Evolutionary conservation across 352 stramenopile genomes (phyloP).

Genomic region (Phytophthora idaei): DNA sequence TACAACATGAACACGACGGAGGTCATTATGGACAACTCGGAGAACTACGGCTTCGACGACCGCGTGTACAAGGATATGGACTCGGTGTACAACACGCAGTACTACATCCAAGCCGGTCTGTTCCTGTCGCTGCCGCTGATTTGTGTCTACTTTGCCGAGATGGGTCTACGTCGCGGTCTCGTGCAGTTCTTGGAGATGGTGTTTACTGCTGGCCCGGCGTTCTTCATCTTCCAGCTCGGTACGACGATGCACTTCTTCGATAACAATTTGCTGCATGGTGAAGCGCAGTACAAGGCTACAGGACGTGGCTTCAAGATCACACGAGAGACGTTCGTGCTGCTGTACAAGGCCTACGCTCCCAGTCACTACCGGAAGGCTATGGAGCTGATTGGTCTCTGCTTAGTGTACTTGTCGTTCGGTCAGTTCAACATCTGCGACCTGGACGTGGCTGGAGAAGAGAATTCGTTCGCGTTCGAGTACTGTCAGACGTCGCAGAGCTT

Average conservation of each 20-base stretch:
- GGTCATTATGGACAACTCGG: constrained; percentile 70
- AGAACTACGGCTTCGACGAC: constrained; percentile 52
- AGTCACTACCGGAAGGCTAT: constrained; percentile 84
- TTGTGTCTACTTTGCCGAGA: constrained; percentile 82
- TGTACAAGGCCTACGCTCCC: constrained; percentile 81
- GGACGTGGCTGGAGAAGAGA: constrained; percentile 45
- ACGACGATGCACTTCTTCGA: constrained; percentile 90
- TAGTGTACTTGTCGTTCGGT: constrained; percentile 81
- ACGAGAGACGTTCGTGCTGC: constrained; percentile 77
- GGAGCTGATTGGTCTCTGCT: constrained; percentile 72
- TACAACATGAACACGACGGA: constrained; percentile 77
- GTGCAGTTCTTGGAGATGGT: constrained; percentile 82
- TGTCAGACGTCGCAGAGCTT: constrained; percentile 78
- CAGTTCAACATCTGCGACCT: constrained; percentile 66
- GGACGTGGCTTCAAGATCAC: constrained; percentile 88
- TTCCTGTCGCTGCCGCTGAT: constrained; percentile 84
- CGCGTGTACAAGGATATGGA: constrained; percentile 69
- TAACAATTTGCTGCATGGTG: constrained; percentile 81
- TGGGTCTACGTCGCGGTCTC: constrained; percentile 70
- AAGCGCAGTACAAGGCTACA: constrained; percentile 83
- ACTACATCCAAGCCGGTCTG: constrained; percentile 82
- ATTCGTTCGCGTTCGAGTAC: constrained; percentile 62
- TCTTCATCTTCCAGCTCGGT: constrained; percentile 85
- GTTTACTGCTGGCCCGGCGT: constrained; percentile 69
- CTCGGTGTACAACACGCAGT: constrained; percentile 83